Conservation (phyloP, 1,284 basidiomycete genomes). For the Cryptococcus sp. region DNA sequence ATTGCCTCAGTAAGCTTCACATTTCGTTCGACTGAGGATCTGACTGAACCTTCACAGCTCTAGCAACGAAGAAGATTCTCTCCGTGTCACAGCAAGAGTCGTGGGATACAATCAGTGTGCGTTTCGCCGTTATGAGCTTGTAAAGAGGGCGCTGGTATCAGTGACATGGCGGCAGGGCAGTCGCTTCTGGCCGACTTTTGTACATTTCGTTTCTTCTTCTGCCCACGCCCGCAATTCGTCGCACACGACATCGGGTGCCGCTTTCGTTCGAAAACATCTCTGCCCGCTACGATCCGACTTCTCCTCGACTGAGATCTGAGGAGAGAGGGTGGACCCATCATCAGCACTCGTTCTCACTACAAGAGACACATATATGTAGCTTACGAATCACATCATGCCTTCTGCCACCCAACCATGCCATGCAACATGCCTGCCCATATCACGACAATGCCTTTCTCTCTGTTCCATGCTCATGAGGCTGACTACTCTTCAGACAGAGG, state of each 20-base stretch:
- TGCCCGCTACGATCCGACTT: too few relatives aligned
- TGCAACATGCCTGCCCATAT: too few relatives aligned
- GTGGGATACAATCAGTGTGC: slow-evolving; percentile 31
- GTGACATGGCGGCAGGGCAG: too few relatives aligned
- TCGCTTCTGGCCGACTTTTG: too few relatives aligned
- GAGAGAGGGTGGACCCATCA: background rate
- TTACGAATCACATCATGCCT: background rate
- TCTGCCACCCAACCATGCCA: too few relatives aligned
- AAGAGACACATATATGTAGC: slow-evolving; percentile 1
- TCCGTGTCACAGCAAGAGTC: slow-evolving; percentile 28
- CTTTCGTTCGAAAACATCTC: too few relatives aligned
- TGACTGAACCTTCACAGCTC: slow-evolving; percentile 22
- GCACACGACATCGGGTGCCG: too few relatives aligned
- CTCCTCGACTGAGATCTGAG: too few relatives aligned
- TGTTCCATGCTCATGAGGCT: slow-evolving; percentile 8
- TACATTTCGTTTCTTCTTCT: too few relatives aligned
- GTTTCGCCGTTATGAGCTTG: slow-evolving; percentile 16
- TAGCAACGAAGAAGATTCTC: slow-evolving; percentile 44
- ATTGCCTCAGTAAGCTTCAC: slow-evolving; percentile 40
- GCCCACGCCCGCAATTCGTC: too few relatives aligned
- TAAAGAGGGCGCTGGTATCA: too few relatives aligned
- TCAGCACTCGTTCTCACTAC: too few relatives aligned
- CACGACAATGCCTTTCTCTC: background rate
- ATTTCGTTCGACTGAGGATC: background rate
- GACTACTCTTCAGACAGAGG: slow-evolving; percentile 6